phyloP scores from a whole-genome alignment of 2,329 filamentous ascomycete species.

The Dichotomopilus funicola region DNA sequence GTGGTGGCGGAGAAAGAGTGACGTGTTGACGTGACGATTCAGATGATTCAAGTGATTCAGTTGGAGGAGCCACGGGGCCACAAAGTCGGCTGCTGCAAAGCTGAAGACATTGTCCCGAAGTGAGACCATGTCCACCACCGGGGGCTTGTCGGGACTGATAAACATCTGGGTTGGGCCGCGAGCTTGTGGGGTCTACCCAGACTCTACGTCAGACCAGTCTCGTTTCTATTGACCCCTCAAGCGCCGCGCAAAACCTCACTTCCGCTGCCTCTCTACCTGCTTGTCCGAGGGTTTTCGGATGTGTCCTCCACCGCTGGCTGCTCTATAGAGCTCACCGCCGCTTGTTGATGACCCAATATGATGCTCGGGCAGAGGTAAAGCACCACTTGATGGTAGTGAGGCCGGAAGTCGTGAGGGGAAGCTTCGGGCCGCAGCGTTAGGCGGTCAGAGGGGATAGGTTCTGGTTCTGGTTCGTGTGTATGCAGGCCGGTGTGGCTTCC shows the following conservation, averaged over 20 bases:
- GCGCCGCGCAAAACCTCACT: background rate
- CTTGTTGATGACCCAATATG: background rate
- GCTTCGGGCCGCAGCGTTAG: constrained; percentile 14
- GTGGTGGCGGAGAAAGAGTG: background rate
- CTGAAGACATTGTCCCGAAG: constrained; percentile 8
- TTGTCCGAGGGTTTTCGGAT: background rate
- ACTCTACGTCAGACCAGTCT: background rate
- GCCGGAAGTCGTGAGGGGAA: background rate
- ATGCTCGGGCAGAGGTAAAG: background rate
- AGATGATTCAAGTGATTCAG: background rate
- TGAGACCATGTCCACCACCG: constrained; percentile 3
- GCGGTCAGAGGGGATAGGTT: constrained; percentile 10
- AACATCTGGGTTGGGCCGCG: constrained; percentile 6
- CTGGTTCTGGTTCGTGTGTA: constrained; percentile 6
- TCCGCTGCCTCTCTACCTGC: background rate
- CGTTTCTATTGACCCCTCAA: background rate
- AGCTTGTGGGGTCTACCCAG: background rate
- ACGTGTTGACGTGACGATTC: constrained; percentile 2
- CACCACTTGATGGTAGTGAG: background rate
- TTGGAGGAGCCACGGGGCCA: background rate
- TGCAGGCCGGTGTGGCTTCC: constrained; percentile 16
- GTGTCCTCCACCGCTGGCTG: constrained; percentile 3
- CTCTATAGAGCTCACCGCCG: constrained; percentile 11
- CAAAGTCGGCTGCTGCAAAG: constrained; percentile 4
- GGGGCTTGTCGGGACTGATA: constrained; percentile 13